A percentile compares a stretch with the other conserved stretches of the same genome.
Evolutionary conservation across 495 filamentous ascomycete species (phyloP).

Genomic region (Xylaria longipes): DNA sequence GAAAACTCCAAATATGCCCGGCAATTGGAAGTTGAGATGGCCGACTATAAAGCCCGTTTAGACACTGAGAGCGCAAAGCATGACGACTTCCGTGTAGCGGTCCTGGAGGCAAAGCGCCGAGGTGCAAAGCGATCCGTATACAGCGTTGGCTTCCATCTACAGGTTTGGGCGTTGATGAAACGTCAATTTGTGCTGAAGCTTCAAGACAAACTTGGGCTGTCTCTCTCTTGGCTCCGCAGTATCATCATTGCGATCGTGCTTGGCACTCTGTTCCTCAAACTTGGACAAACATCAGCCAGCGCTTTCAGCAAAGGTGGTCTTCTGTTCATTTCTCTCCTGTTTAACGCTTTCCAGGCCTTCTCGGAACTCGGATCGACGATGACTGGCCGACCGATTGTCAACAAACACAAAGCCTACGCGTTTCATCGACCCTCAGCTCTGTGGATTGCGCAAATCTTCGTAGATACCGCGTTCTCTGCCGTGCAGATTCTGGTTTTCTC

Average conservation of each 20-base stretch:
- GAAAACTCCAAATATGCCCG: slow-evolving; percentile 64
- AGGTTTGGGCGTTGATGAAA: slow-evolving; percentile 83
- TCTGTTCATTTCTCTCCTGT: slow-evolving; percentile 75
- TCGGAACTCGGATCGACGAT: slow-evolving; percentile 74
- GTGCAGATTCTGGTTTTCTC: slow-evolving; percentile 72
- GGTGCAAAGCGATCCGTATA: slow-evolving; percentile 77
- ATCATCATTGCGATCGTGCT: slow-evolving; percentile 78
- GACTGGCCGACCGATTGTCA: slow-evolving; percentile 74
- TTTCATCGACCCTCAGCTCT: slow-evolving; percentile 81
- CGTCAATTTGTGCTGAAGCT: slow-evolving; percentile 84
- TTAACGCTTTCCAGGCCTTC: slow-evolving; percentile 83
- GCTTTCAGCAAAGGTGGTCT: slow-evolving; percentile 81
- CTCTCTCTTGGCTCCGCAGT: slow-evolving; percentile 76
- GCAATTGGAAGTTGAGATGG: slow-evolving; percentile 69
- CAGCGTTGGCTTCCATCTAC: slow-evolving; percentile 76
- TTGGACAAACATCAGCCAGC: slow-evolving; percentile 67
- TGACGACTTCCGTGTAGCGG: slow-evolving; percentile 79
- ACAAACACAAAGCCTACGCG: slow-evolving; percentile 79
- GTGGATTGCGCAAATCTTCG: slow-evolving; percentile 79
- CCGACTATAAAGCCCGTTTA: slow-evolving; percentile 64
- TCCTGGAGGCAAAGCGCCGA: slow-evolving; percentile 76
- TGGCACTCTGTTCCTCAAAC: slow-evolving; percentile 78
- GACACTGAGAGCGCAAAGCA: slow-evolving; percentile 60
- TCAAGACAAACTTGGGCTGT: slow-evolving; percentile 80
- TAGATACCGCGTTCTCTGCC: slow-evolving; percentile 75